These are phyloP conservation scores for Paecilomyces fulvus DNA, from an alignment of 2,329 filamentous ascomycete species.

Conservation along the genomic window DNA sequence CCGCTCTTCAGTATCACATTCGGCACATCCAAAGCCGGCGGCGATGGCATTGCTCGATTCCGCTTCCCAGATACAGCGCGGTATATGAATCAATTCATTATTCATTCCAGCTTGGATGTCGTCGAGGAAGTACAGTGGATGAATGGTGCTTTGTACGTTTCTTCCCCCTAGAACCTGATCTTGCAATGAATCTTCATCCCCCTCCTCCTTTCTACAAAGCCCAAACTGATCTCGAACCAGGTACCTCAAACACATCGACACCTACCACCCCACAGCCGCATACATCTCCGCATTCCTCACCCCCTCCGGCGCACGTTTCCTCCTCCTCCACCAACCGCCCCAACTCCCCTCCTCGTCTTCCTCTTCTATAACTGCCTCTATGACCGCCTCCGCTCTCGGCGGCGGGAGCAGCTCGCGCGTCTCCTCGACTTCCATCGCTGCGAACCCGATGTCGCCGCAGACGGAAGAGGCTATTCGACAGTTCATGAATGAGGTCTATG, in stretches of 20 bases:
- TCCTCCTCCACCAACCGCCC: constrained; percentile 79
- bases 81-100: constrained; percentile 95
- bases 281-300: constrained; percentile 95
- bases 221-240: constrained; percentile 34
- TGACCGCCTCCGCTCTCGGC: constrained; percentile 19
- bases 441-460: constrained; percentile 78
- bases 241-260: constrained; percentile 95
- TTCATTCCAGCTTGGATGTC: constrained; percentile 88
- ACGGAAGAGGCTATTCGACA: constrained; percentile 93
- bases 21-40: constrained; percentile 90
- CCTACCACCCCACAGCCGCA: constrained; percentile 75
- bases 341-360: constrained; percentile 38
- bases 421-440: constrained; percentile 62
- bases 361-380: constrained; percentile 17
- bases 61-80: constrained; percentile 81
- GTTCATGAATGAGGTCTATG: constrained; percentile 93
- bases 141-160: constrained; percentile 65
- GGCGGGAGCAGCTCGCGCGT: constrained; percentile 27
- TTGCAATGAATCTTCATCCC: not conserved
- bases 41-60: constrained; percentile 84
- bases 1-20: constrained; percentile 96
- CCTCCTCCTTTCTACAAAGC: constrained; percentile 1
- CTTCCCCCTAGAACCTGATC: not conserved
- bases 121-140: constrained; percentile 96
- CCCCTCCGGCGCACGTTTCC: constrained; percentile 83